Percentiles rank a stretch among this genome's conserved stretches.
Evolutionary conservation across 768 basidiomycete genomes (phyloP).

Genomic region (Plicaturopsis crispa): DNA sequence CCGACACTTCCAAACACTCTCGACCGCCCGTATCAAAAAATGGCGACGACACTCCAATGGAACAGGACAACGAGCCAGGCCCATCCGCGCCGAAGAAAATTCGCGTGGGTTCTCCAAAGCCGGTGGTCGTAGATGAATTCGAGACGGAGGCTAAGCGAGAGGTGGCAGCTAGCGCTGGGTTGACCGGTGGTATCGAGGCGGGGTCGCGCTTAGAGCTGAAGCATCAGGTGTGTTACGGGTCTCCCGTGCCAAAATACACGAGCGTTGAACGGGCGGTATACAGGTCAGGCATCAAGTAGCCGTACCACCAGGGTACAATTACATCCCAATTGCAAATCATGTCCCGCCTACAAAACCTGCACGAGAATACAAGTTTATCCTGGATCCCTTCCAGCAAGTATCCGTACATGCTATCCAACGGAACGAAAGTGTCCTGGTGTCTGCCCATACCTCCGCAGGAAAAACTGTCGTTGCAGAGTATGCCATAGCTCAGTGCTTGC

Average conservation of each 20-base stretch:
- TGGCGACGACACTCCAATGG: constrained; percentile 15
- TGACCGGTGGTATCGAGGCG: constrained; percentile 66
- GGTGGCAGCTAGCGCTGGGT: constrained; percentile 80
- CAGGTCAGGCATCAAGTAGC: constrained; percentile 96
- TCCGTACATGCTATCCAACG: constrained; percentile 93
- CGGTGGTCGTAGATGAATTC: constrained; percentile 87
- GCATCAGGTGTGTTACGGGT: constrained; percentile 57
- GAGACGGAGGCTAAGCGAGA: constrained; percentile 92
- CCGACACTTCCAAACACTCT: constrained; percentile 17
- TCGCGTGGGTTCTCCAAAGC: constrained; percentile 55
- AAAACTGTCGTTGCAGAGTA: constrained; percentile 99
- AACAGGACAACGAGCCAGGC: constrained; percentile 27
- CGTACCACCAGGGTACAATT: constrained; percentile 86
- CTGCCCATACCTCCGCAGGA: constrained; percentile 97
- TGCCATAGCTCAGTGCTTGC: constrained; percentile 94
- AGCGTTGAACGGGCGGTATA: constrained; percentile 2
- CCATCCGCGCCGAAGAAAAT: constrained; percentile 47
- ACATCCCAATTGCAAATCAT: constrained; percentile 85
- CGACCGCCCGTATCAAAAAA: constrained; percentile 13
- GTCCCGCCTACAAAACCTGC: constrained; percentile 87
- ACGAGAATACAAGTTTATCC: constrained; percentile 89
- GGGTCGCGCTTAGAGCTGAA: constrained; percentile 68
- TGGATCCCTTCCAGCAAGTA: constrained; percentile 96
- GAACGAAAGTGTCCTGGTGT: constrained; percentile 95
- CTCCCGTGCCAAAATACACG: neutral